These are phyloP conservation scores for Dendrocalamus latiflorus DNA, from an alignment of 202 grass and related monocot genomes.

Conservation along the genomic window DNA sequence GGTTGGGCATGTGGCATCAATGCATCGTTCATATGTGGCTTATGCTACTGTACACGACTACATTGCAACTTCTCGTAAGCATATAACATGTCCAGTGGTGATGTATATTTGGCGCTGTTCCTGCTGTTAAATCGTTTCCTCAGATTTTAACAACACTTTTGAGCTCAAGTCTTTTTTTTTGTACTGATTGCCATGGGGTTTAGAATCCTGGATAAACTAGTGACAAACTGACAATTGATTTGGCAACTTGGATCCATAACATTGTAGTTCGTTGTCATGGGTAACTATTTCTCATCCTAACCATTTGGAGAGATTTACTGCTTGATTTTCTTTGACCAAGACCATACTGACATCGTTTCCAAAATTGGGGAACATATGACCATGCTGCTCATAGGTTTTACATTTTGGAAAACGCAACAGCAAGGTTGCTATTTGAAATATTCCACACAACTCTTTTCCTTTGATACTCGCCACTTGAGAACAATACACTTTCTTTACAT, in stretches of 20 bases:
- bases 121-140: neutral
- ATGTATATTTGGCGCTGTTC: neutral
- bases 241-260: neutral
- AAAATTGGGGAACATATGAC: neutral
- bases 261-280: neutral
- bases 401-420: neutral
- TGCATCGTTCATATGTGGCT: neutral
- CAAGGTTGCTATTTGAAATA: neutral
- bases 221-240: neutral
- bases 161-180: neutral
- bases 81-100: neutral
- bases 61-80: neutral
- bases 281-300: neutral
- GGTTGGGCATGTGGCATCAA: neutral
- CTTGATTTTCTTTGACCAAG: neutral
- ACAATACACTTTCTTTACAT: neutral
- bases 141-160: neutral
- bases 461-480: neutral
- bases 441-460: neutral
- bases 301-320: neutral
- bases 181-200: neutral
- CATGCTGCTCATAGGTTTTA: neutral
- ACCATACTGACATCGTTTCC: neutral
- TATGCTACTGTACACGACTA: neutral
- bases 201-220: neutral